Evolutionary conservation across 2,329 filamentous ascomycete genomes (phyloP).

Genomic region (Epicoccum sorghinum): DNA sequence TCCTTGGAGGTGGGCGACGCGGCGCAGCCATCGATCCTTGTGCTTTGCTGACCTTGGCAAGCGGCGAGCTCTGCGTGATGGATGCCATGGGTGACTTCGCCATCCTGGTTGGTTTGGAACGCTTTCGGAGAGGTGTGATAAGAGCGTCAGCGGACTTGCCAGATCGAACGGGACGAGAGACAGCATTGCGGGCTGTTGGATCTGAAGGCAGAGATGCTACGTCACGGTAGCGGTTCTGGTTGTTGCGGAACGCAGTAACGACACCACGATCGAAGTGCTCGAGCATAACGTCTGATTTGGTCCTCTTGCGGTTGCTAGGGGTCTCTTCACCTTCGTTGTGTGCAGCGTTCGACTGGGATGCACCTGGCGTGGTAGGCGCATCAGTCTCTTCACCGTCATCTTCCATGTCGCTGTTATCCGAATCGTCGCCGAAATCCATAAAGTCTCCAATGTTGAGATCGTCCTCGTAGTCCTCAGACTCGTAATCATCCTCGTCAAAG

Average conservation of each 20-base stretch:
- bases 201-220: constrained; percentile 46
- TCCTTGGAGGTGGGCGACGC: constrained; percentile 37
- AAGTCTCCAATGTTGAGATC: constrained; percentile 50
- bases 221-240: constrained; percentile 48
- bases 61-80: constrained; percentile 31
- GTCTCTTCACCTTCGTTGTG: constrained; percentile 29
- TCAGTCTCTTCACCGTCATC: constrained; percentile 46
- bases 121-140: constrained; percentile 48
- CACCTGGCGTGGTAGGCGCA: constrained; percentile 44
- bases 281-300: constrained; percentile 46
- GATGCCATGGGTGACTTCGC: constrained; percentile 30
- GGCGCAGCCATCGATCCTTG: constrained; percentile 36
- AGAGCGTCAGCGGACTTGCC: constrained; percentile 48
- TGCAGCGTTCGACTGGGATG: constrained; percentile 38
- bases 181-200: constrained; percentile 43
- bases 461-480: constrained; percentile 65
- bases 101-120: constrained; percentile 37
- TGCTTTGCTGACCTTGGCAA: constrained; percentile 40
- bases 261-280: constrained; percentile 59
- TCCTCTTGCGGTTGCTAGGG: constrained; percentile 34
- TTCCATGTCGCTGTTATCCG: constrained; percentile 43
- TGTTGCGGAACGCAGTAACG: constrained; percentile 49
- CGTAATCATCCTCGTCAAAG: constrained; percentile 60
- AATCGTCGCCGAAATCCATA: constrained; percentile 46
- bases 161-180: constrained; percentile 45